Evolutionary conservation across 495 filamentous ascomycete genomes (phyloP), one percentile per base, ranked within the genome.

Genomic region (Aspergillus nidulans): DNA sequence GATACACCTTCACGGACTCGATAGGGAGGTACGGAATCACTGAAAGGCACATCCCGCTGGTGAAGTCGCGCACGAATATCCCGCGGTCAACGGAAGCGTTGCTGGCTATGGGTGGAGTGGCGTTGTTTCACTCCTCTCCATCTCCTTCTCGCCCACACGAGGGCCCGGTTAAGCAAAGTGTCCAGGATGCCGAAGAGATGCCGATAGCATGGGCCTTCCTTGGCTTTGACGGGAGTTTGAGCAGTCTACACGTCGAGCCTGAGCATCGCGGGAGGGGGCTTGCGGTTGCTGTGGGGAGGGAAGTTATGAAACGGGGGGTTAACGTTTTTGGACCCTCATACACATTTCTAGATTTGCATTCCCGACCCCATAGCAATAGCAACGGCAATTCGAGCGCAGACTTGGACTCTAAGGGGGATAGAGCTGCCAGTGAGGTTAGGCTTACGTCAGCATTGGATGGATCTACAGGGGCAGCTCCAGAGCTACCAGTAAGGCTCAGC

Each of bases 221-320:
- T 5, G 71, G 70, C 6, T 24, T 69, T 3, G 78, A 82, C 62
- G 78, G 79, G 3, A 63, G 66, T 6, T 50, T 82, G 41, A 65
- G 72, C 6, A 77, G 75, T 7, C 47, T 83, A 52, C 75, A 80
- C 62, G 79, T 81, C 42, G 70, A 80, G 48, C 63, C 68, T 26
- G 73, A 65, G 43, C 69, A 81, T 66, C 64, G 79, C 1, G 75
- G 77, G 0, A 60, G 56, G 24, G 77, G 77, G 1, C 53, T 82
- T 3, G 77, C 75, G 19, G 61, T 66, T 36, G 24, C 53, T 13
- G 68, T 81, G 44, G 69, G 69, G 1, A 59, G 57, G 26, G 64
- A 74, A 48, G 57, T 76, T 0, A 71, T 71, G 69, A 56, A 58
- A 23, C 43, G 56, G 38, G 67, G 71, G 1, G 68, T 70, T 65